A percentile compares a stretch with the other conserved stretches of the same genome.
Conservation (phyloP, 2,329 filamentous ascomycete species). For the Trichoderma oligosporum region DNA sequence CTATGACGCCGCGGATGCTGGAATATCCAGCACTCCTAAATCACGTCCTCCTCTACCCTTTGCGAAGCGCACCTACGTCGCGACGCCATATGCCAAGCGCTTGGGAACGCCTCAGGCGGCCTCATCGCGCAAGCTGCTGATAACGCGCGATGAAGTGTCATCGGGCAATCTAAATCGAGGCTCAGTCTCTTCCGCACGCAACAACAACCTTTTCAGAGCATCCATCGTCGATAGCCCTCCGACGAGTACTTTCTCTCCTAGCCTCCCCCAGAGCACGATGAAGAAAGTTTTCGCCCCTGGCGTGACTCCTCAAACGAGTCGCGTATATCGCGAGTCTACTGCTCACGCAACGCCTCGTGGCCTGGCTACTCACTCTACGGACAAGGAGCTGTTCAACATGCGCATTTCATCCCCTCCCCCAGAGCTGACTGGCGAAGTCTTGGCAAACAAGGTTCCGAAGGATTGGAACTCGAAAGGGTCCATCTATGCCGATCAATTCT, state of each 20-base stretch:
- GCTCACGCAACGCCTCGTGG: slow-evolving; percentile 47
- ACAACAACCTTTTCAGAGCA: slow-evolving; percentile 45
- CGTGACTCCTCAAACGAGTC: slow-evolving; percentile 42
- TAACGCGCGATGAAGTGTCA: slow-evolving; percentile 35
- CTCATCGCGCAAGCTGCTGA: slow-evolving; percentile 36
- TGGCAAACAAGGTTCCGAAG: slow-evolving; percentile 52
- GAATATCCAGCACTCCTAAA: slow-evolving; percentile 37
- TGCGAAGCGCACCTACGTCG: slow-evolving; percentile 41
- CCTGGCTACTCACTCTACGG: slow-evolving; percentile 46
- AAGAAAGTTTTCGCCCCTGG: slow-evolving; percentile 48
- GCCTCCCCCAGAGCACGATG: slow-evolving; percentile 42
- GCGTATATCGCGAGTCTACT: slow-evolving; percentile 43
- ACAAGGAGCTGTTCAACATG: slow-evolving; percentile 54
- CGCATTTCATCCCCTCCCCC: slow-evolving; percentile 56
- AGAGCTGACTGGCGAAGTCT: slow-evolving; percentile 52
- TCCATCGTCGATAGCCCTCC: slow-evolving; percentile 37
- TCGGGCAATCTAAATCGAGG: slow-evolving; percentile 36
- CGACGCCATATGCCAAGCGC: slow-evolving; percentile 38
- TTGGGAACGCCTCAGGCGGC: slow-evolving; percentile 39
- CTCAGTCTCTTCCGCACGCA: slow-evolving; percentile 37
- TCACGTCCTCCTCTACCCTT: slow-evolving; percentile 42
- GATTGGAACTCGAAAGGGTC: slow-evolving; percentile 50
- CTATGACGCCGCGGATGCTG: slow-evolving; percentile 30
- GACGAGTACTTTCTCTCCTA: slow-evolving; percentile 42
- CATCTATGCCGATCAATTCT: slow-evolving; percentile 58